Conservation (phyloP, 768 basidiomycete species). For the Tricholoma saponaceum region DNA sequence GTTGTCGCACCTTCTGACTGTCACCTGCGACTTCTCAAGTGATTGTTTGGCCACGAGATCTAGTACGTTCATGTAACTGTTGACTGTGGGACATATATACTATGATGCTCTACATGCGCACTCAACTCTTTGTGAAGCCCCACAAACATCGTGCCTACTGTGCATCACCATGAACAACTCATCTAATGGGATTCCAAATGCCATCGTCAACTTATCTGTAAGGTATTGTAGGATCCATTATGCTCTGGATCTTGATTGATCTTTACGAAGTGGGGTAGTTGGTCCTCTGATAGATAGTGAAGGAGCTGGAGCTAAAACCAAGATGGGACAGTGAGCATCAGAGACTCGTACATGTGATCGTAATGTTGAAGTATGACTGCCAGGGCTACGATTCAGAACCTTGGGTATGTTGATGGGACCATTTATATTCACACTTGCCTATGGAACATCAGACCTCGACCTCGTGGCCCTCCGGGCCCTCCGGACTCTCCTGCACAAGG, state of each 20-base stretch:
- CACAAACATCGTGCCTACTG: neutral
- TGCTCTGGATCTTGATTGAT: neutral
- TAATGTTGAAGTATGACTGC: neutral
- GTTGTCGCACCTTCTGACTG: neutral
- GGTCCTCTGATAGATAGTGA: neutral
- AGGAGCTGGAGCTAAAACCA: neutral
- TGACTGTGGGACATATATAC: neutral
- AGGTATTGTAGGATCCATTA: neutral
- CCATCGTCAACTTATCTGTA: neutral
- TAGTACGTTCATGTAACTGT: neutral
- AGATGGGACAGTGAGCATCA: neutral
- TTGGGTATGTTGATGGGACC: neutral
- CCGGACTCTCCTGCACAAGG: neutral
- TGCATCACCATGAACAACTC: neutral
- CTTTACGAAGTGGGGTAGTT: neutral
- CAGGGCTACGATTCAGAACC: neutral
- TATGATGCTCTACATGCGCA: neutral
- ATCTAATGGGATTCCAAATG: neutral
- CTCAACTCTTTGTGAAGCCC: neutral
- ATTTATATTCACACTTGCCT: neutral
- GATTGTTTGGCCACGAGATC: neutral
- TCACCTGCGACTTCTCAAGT: neutral
- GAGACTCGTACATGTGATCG: neutral
- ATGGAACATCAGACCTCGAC: constrained; percentile 1
- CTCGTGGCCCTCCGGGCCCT: constrained; percentile 7